Evolutionary conservation across 1,139 yeast species (phyloP), one percentile per base, ranked within the genome.

Genomic region (Blastobotrys illinoisensis): DNA sequence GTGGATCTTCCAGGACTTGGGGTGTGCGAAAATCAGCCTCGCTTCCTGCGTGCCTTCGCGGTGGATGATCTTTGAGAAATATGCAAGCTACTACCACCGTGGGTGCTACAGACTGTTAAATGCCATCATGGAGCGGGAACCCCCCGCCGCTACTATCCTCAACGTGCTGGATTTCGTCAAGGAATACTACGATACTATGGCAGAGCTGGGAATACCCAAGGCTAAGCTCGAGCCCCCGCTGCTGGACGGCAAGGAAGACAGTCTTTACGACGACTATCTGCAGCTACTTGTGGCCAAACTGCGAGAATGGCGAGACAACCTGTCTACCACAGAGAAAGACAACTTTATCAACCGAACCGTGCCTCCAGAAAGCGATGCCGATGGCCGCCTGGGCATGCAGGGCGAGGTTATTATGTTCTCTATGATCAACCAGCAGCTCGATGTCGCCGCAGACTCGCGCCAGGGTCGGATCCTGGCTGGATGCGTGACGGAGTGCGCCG

Each of bases 391-490:
- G 45, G 88, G 85, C 40, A 73, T 88, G 55, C 84, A 83, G 60
- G 75, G 74, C 6, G 85, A 88, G 13, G 88, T 85, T 21, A 86
- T 82, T 54, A 88, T 89, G 51, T 83, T 88, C 67, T 82, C 87
- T 51, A 87, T 90, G 84, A 81, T 90, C 58, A 85, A 86, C 36
- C 96, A 89, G 67, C 97, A 90, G 68, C 86, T 90, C n/a, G 96
- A 88, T 62, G 95, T 88, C 9, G 96, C 96, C 0, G 89, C 93
- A 0, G 93, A 86, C 45, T 84, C 95, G 1, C 89, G 90, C 1
- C 91, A 88, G 67, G 89, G 93, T 9, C 80, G 85, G 60, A 87
- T 90, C 32, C 75, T 89, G 48, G 84, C 85, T 9, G 95, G 95
- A n/a, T 95, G 89, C 13, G 81, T 90, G 32, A 85, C 81, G 55